Base-by-base conservation (phyloP, 78 protist species). In the Dictyostelium purpureum region DNA sequence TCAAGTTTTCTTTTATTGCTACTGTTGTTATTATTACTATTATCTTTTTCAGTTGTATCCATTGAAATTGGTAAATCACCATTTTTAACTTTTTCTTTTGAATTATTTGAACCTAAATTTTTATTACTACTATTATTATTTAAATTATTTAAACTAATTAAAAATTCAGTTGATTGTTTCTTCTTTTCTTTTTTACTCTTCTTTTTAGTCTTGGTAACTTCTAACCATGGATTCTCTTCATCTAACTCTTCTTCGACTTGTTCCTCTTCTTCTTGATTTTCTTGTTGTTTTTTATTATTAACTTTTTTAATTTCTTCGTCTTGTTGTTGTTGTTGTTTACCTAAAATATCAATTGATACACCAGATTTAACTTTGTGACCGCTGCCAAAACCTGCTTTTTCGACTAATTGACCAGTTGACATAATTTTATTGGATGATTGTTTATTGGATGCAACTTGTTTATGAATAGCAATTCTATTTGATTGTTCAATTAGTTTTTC, bases 161-260 rank as follows among this genome's bases (percentile, higher is more conserved):
- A 59, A 42, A 85, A 35, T 45, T 85, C 49, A 49, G 71, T 37
- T 11, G 77, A 59, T 73, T 52, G 45, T 61, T 85, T 85, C 69
- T 73, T 85, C 69, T 85, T 73, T 38, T 73, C 82, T 24, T 85
- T 85, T 67, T 59, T 85, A 31, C 54, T 59, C 18, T 18, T 28
- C 24, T 40, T 61, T 18, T 85, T 70, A 9, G 75, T 31, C 26
- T 49, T 81, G 45, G 51, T 52, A 6, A 51, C 89, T 43, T 85
- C 82, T 45, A 85, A 38, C 92, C 92, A 85, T 74, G 92, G 92
- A 59, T 85, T 85, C 7, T 77, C 85, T 57, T 52, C 74, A 16
- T 85, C 82, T n/a, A 45, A 18, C 6, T 74, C 81, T 47, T 73
- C 92, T 24, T 83, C 77, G 10, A 26, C 79, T 71, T 75, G 63